Percentiles rank a stretch among this genome's conserved stretches.
phyloP scores from a whole-genome alignment of 1,139 yeast species.

The Nakaseomyces bracarensis region DNA sequence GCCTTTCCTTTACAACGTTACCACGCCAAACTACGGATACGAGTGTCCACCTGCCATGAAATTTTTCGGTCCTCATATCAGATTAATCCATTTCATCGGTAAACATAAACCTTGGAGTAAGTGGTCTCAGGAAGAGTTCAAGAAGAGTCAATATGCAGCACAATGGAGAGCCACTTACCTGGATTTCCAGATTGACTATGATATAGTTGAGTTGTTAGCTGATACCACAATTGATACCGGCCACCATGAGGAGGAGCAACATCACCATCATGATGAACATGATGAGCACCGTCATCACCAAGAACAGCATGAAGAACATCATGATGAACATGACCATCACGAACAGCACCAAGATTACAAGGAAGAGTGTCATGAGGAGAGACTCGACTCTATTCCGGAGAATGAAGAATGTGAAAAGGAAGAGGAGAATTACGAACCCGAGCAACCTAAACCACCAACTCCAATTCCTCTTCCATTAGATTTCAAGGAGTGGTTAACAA shows the following conservation, averaged over 20 bases:
- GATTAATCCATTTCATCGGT: slow-evolving; percentile 77
- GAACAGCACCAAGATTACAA: slow-evolving; percentile 16
- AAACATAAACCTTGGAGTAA: slow-evolving; percentile 68
- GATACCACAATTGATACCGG: slow-evolving; percentile 1
- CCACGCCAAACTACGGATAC: slow-evolving; percentile 65
- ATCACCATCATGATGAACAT: not conserved
- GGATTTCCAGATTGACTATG: slow-evolving; percentile 16
- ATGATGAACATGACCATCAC: slow-evolving; percentile 15
- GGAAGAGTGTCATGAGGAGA: slow-evolving; percentile 9
- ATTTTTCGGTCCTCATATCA: slow-evolving; percentile 48
- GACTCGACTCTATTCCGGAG: slow-evolving; percentile 2
- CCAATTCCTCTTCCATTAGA: slow-evolving; percentile 14
- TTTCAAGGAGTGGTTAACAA: slow-evolving; percentile 18
- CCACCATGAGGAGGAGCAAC: not conserved
- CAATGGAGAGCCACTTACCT: slow-evolving; percentile 19
- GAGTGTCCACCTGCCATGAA: slow-evolving; percentile 73
- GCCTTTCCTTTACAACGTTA: slow-evolving; percentile 80
- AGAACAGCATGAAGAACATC: not conserved
- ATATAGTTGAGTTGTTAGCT: slow-evolving; percentile 8
- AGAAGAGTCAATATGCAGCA: slow-evolving; percentile 13
- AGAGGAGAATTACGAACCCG: not conserved
- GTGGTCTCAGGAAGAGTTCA: slow-evolving; percentile 13
- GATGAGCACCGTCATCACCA: slow-evolving; percentile 1
- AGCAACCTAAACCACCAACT: slow-evolving; percentile 9
- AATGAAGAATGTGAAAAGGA: slow-evolving; percentile 4